Base-by-base conservation (phyloP, 768 basidiomycete genomes). In the Tulasnella calospora region DNA sequence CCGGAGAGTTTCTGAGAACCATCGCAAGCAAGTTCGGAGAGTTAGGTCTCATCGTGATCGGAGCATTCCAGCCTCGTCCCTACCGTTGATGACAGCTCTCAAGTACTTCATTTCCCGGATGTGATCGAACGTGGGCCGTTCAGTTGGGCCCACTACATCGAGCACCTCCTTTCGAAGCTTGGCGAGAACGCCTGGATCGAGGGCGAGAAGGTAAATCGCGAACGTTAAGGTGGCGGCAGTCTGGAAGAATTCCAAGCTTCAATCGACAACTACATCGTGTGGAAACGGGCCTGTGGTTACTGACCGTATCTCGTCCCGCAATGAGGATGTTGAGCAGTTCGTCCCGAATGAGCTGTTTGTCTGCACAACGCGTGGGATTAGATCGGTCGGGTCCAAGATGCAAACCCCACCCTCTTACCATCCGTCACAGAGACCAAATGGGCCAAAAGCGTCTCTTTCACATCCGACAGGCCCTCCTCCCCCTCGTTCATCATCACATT, bases 251-350 rank as follows among this genome's bases (percentile, higher is more conserved):
- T 33, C 36, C n/a, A 78, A 38, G 57, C 46, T 55, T 61, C 55
- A 38, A 41, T n/a, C 38, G 41, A 6, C 30, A 6, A 21, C 30
- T 55, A 71, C 78, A 70, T 76, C 71, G 77, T 61, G 61, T 17
- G 61, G 61, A 27, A 15, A 12, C 9, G 27, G 61, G 61, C 33
- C 33, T 67, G 61, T 35, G 21, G 69, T 27, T 17, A 57, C 89
- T 71, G 61, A 92, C 92, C 46, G 94, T 94, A 84, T 95, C 94
- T 76, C 94, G 85, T 33, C 92, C 88, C 7, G 94, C 94, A 15
- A 94, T 85, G 2, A 95, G 85, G 83, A 94, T 89, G 82, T 89
- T 94, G 71, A 94, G 86, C 17, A 94, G 83, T 80, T 95, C 92
- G 84, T 94, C 92, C 30, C 92, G 89, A 76, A 95, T 92, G 61